A percentile compares a stretch with the other conserved stretches of the same genome.
These are phyloP conservation scores for Rhynchospora pubera DNA, from an alignment of 176 grass and related monocot species.

Conservation along the genomic window DNA sequence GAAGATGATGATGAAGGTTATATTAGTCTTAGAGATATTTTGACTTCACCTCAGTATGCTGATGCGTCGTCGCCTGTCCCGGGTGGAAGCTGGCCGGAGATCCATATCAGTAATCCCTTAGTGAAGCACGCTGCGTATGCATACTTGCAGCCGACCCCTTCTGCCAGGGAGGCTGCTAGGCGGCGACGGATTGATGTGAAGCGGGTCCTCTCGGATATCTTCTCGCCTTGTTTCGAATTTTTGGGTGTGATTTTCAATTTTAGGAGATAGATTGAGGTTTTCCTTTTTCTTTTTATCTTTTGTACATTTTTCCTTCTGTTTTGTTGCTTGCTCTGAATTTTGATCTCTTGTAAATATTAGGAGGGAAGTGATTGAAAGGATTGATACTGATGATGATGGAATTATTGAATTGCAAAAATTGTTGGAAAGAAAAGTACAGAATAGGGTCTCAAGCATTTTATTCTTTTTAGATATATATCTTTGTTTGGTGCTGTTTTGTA, in stretches of 20 bases:
- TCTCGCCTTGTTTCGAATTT: slow-evolving; percentile 20
- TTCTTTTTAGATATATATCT: not conserved
- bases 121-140: slow-evolving; percentile 74
- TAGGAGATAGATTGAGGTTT: not conserved
- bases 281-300: not conserved
- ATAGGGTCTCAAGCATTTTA: not conserved
- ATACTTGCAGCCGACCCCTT: slow-evolving; percentile 70
- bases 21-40: slow-evolving; percentile 72
- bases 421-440: not conserved
- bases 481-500: not conserved
- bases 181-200: slow-evolving; percentile 1
- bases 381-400: slow-evolving; percentile 16
- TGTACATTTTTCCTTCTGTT: not conserved
- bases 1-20: slow-evolving; percentile 25
- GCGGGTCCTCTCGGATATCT: not conserved
- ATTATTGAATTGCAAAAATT: not conserved
- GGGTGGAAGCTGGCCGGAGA: slow-evolving; percentile 42
- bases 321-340: slow-evolving; percentile 10
- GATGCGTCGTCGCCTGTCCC: not conserved
- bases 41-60: slow-evolving; percentile 41
- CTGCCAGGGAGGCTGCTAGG: slow-evolving; percentile 21
- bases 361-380: not conserved
- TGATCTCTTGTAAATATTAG: slow-evolving; percentile 22
- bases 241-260: slow-evolving; percentile 23
- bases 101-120: slow-evolving; percentile 66